phyloP scores from a whole-genome alignment of 2,329 filamentous ascomycete genomes.

The Camptophora hylomeconis region DNA sequence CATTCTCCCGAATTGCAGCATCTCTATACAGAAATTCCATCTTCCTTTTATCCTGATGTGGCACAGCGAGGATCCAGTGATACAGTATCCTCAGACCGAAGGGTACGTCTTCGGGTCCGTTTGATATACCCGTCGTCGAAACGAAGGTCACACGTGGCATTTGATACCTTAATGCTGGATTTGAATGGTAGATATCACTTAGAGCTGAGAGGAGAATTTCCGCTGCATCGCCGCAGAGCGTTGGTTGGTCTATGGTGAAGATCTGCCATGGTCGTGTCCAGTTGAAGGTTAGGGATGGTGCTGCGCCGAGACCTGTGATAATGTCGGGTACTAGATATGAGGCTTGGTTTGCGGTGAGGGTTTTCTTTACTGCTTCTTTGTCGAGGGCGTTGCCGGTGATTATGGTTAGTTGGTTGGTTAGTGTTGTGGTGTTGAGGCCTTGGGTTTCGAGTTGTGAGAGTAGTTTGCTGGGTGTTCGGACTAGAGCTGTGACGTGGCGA shows the following conservation, averaged over 20 bases:
- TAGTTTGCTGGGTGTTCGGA: constrained; percentile 38
- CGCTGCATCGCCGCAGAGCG: constrained; percentile 23
- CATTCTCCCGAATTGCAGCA: constrained; percentile 20
- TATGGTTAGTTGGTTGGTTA: constrained; percentile 32
- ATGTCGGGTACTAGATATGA: constrained; percentile 25
- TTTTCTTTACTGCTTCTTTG: constrained; percentile 25
- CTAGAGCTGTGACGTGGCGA: constrained; percentile 32
- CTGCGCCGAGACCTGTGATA: constrained; percentile 36
- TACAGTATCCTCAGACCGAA: constrained; percentile 22
- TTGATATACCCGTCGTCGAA: constrained; percentile 23
- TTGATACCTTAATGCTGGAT: background rate
- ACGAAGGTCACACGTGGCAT: constrained; percentile 20
- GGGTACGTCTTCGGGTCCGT: constrained; percentile 18
- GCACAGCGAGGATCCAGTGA: constrained; percentile 20
- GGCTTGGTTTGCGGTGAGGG: constrained; percentile 21
- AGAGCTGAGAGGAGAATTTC: constrained; percentile 18
- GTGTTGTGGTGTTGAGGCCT: constrained; percentile 22
- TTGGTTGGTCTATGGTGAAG: constrained; percentile 22
- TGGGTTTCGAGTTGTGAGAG: constrained; percentile 24
- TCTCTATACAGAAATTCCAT: constrained; percentile 25
- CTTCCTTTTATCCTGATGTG: constrained; percentile 23
- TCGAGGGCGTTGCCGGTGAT: constrained; percentile 35
- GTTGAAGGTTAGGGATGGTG: constrained; percentile 13
- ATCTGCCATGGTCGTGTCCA: constrained; percentile 17
- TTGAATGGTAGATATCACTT: constrained; percentile 15